Base-by-base conservation (phyloP, 768 basidiomycete species). In the Tephrocybe sp. region DNA sequence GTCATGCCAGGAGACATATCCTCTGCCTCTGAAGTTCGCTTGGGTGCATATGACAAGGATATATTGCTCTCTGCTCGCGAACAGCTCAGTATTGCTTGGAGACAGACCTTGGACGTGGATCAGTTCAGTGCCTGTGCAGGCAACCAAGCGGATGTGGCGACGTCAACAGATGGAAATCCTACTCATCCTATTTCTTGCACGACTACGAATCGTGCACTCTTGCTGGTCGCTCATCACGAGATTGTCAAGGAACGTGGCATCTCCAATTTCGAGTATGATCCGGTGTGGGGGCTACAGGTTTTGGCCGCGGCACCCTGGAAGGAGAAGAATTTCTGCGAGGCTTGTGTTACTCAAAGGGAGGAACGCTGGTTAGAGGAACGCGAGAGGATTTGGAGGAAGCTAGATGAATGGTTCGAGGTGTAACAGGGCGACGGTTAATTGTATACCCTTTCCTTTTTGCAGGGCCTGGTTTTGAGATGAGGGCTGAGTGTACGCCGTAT, bases 241-340 rank as follows among this genome's bases (percentile, higher is more conserved):
- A 53, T 60, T 11, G 45, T 64, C 7, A 59, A 62, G 17, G 52
- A 53, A 11, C 56, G 52, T 12, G 60, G 59, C 1, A 46, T 72
- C 35, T 65, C 62, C 42, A 65, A 64, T 20, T 65, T 62, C 20
- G 55, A 68, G 44, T 57, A 56, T 36, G 72, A 75, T 48, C 67
- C 69, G 13, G 41, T 74, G 26, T 65, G 60, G 43, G 74, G 72
- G 13, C 51, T 76, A 16, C 60, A 67, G 46, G 57, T 49, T 16
- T 55, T 75, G 31, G 52, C 60, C 16, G 61, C 64, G 0, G 57
- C 68, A 26, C 52, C 62, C 13, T 64, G 62, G 54, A 54, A 45
- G 42, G 59, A 56, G 5, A 59, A 63, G 26, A 71, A 68, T 7
- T 72, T 62, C 49, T 75, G 74, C 51, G 52, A 56, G 16, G 63